Base-by-base conservation (phyloP, 257 asterid genomes). In the Vinca minor region DNA sequence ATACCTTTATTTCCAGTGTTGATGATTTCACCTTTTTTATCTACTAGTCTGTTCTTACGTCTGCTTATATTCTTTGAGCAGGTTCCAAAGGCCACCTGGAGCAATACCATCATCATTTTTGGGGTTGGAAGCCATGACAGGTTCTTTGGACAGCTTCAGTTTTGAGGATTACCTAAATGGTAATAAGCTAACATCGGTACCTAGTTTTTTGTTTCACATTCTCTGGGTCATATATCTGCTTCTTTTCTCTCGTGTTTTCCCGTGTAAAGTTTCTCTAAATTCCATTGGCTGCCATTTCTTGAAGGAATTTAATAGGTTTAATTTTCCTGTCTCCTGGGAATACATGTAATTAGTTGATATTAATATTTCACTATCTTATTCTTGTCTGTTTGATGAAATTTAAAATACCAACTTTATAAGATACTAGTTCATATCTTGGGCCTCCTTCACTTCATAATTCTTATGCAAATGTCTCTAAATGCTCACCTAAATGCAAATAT, bases 81-180 rank as follows among this genome's bases (percentile, higher is more conserved):
- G 95, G 72, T 89, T 92, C 79, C 96, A 89, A 60, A 83, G 98
- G 81, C 96, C 96, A 64, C 68, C 85, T 31, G 96, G 96, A 63
- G 83, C 82, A 52, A 84, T 89, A 71, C 81, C 95, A 59, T 92
- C 98, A 39, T 87, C 98, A n/a, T 79, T 78, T 71, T 67, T 89
- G 76, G 96, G 96, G n/a, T 68, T 83, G 60, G 96, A 89, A 69
- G 87, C 95, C 77, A 59, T 83, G 61, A 79, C 91, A 10, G 96
- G 96, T 67, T 72, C 72, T 55, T 59, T 89, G 81, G 96, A 89
- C 55, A 82, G 65, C 77, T 83, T 89, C 71, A 91, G 88, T 42
- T 85, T 87, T 63, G 95, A 85, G 68, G 94, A 89, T 72, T 89
- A 86, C 71, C 87, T 89, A 42, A 87, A 89, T 53, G 94, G 96